A percentile compares a stretch with the other conserved stretches of the same genome.
Evolutionary conservation across 2,329 filamentous ascomycete genomes (phyloP).

Genomic region (Xylariaceae sp.): DNA sequence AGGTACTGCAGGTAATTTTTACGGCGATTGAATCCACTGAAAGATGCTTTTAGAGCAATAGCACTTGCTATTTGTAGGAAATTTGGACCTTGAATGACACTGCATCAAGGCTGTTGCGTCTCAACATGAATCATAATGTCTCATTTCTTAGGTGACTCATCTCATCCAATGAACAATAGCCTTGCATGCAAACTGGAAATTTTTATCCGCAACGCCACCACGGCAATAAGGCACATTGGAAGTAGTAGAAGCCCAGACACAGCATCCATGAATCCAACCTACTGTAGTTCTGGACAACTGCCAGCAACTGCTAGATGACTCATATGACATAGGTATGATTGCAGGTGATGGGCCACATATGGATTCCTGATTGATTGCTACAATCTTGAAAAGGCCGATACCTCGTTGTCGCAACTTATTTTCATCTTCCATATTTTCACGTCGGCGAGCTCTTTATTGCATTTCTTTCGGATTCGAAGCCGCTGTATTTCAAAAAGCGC

Average conservation of each 20-base stretch:
- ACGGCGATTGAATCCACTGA: too few species aligned
- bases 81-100: too few species aligned
- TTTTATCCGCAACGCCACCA: constrained; percentile 21
- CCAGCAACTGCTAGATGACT: not conserved
- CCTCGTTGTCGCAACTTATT: not conserved
- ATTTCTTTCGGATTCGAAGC: constrained; percentile 43
- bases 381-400: not conserved
- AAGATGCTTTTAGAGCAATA: too few species aligned
- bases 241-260: too few species aligned
- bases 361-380: too few species aligned
- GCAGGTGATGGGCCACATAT: too few species aligned
- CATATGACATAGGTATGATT: too few species aligned
- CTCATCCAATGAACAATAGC: constrained; percentile 23
- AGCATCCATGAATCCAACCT: not conserved
- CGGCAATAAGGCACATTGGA: not conserved
- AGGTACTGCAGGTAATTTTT: too few species aligned
- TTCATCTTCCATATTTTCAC: not conserved
- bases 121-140: constrained; percentile 27
- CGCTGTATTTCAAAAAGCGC: constrained; percentile 59
- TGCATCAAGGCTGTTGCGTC: constrained; percentile 9
- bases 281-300: not conserved
- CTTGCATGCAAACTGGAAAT: not conserved
- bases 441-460: constrained; percentile 10
- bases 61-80: too few species aligned
- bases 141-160: constrained; percentile 27